Evolutionary conservation across 2,329 filamentous ascomycete species (phyloP).

Genomic region (Apiospora marii): DNA sequence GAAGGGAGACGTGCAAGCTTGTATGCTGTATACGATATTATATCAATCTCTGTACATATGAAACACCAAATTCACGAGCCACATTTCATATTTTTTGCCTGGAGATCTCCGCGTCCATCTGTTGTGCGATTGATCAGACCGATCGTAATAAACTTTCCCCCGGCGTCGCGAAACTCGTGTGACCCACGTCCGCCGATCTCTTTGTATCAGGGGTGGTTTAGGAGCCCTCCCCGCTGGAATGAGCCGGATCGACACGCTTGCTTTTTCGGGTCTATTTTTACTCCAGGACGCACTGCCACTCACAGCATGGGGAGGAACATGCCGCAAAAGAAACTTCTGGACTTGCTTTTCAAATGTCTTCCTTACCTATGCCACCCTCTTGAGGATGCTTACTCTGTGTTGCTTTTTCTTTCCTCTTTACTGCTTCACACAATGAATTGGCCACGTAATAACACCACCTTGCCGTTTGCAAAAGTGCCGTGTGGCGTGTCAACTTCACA

Average conservation of each 20-base stretch:
- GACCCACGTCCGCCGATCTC: neutral
- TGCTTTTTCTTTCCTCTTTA: no score
- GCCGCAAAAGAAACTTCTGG: neutral
- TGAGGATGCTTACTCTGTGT: neutral
- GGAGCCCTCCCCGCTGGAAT: neutral
- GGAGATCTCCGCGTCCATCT: neutral
- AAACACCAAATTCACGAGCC: neutral
- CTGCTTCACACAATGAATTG: neutral
- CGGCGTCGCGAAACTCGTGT: neutral
- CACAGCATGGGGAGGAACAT: neutral
- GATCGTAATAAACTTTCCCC: neutral
- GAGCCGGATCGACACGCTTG: neutral
- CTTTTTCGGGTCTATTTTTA: neutral
- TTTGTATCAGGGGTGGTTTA: neutral
- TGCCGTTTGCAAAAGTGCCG: neutral
- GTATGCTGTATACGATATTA: neutral
- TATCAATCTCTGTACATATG: neutral
- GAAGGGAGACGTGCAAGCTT: neutral
- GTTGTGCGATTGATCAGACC: no score
- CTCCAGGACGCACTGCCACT: neutral
- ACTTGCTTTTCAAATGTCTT: neutral
- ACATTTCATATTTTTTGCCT: neutral
- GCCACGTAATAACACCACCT: neutral
- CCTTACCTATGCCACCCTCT: neutral
- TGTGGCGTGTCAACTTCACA: neutral